phyloP scores from a whole-genome alignment of 2,329 filamentous ascomycete genomes.

The Atkinsonella texensis region DNA sequence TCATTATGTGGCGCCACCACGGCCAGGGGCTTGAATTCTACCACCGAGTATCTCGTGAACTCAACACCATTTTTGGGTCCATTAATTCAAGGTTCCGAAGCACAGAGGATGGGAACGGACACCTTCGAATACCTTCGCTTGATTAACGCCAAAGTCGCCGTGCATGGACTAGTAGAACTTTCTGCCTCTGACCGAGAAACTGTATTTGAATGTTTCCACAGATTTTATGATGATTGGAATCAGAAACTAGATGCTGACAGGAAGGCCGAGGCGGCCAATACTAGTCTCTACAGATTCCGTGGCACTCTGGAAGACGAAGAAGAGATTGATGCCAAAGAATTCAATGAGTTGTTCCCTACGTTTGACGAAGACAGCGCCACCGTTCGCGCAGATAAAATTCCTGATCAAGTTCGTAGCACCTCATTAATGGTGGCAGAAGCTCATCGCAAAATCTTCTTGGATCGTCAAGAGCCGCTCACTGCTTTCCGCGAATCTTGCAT shows the following conservation, averaged over 20 bases:
- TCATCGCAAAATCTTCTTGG: constrained; percentile 43
- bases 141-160: constrained; percentile 23
- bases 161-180: constrained; percentile 35
- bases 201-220: constrained; percentile 55
- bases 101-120: constrained; percentile 11
- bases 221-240: constrained; percentile 72
- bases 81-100: constrained; percentile 17
- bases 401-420: constrained; percentile 36
- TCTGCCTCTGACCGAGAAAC: constrained; percentile 32
- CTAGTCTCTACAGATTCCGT: constrained; percentile 72
- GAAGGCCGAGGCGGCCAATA: constrained; percentile 58
- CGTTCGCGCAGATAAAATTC: constrained; percentile 17
- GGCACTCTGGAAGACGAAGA: constrained; percentile 69
- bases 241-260: constrained; percentile 65
- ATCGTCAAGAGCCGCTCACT: constrained; percentile 25
- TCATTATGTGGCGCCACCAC: constrained; percentile 40
- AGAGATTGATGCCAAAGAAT: constrained; percentile 59
- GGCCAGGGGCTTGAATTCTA: constrained; percentile 28
- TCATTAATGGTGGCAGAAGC: constrained; percentile 49
- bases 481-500: constrained; percentile 34
- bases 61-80: constrained; percentile 47
- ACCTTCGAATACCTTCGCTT: constrained; percentile 33
- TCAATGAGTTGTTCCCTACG: constrained; percentile 70
- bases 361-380: constrained; percentile 42
- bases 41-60: constrained; percentile 26